Percentiles rank a stretch among this genome's conserved stretches.
Conservation (phyloP, 495 filamentous ascomycete genomes). For the Articulospora tetracladia region DNA sequence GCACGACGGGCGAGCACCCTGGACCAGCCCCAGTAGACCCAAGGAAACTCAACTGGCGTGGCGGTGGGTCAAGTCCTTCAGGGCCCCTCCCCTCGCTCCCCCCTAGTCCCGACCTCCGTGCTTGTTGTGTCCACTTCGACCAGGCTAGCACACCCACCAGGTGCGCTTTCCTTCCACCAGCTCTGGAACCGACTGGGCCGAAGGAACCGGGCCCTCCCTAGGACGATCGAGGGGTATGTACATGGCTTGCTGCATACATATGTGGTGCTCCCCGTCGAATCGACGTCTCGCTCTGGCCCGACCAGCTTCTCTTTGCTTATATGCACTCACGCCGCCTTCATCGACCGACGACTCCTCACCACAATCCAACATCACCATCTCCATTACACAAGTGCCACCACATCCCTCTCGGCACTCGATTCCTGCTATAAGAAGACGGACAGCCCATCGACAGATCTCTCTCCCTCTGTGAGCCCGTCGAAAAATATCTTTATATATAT, state of each 20-base stretch:
- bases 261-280: constrained; percentile 7
- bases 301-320: constrained; percentile 2
- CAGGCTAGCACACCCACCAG: too few species aligned
- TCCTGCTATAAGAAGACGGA: not conserved
- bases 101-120: too few species aligned
- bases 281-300: not conserved
- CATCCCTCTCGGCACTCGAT: not conserved
- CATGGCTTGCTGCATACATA: constrained; percentile 6
- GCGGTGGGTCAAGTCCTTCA: not conserved
- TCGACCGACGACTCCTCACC: not conserved
- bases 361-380: constrained; percentile 1
- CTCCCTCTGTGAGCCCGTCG: not conserved
- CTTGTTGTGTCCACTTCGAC: too few species aligned
- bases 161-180: too few species aligned
- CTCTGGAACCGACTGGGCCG: not conserved
- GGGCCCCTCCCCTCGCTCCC: not conserved
- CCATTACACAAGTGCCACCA: not conserved
- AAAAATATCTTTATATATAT: too few species aligned
- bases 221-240: constrained; percentile 17
- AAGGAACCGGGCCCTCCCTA: constrained; percentile 15
- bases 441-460: not conserved
- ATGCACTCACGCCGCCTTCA: constrained; percentile 10
- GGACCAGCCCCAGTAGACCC: too few species aligned
- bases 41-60: not conserved
- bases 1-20: too few species aligned